phyloP scores from a whole-genome alignment of 1,284 basidiomycete species.

The Tilletiaria anomala region DNA sequence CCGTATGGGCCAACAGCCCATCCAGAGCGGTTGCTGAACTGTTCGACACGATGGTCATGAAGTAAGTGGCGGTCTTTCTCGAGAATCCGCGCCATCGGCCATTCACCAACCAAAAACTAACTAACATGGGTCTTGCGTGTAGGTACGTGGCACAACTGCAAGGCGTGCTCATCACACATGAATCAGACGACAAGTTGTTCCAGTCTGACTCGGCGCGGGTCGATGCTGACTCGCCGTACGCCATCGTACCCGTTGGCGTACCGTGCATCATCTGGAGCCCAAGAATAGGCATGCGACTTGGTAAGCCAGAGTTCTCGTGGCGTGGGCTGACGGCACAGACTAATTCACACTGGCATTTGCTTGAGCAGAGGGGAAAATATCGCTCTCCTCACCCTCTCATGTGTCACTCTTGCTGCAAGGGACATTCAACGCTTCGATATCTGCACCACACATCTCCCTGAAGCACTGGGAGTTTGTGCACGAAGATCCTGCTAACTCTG shows the following conservation, averaged over 20 bases:
- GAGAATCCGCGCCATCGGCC: neutral
- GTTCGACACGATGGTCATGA: slow-evolving; percentile 37
- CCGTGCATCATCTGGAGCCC: slow-evolving; percentile 82
- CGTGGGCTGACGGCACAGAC: neutral
- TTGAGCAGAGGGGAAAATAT: slow-evolving; percentile 62
- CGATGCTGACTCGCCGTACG: slow-evolving; percentile 72
- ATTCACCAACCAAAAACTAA: neutral
- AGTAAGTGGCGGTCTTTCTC: slow-evolving; percentile 5
- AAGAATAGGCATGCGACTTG: slow-evolving; percentile 63
- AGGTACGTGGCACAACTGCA: slow-evolving; percentile 77
- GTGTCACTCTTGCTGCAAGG: slow-evolving; percentile 80
- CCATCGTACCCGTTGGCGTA: slow-evolving; percentile 61
- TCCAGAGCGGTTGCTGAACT: slow-evolving; percentile 24
- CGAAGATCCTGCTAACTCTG: slow-evolving; percentile 39
- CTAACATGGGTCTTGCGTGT: slow-evolving; percentile 1
- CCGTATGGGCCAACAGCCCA: slow-evolving; percentile 18
- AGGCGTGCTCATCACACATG: slow-evolving; percentile 77
- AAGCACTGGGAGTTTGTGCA: slow-evolving; percentile 74
- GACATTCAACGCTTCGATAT: slow-evolving; percentile 94
- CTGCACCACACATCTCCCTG: slow-evolving; percentile 71
- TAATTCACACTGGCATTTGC: slow-evolving; percentile 2
- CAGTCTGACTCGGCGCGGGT: slow-evolving; percentile 55
- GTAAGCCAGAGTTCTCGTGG: slow-evolving; percentile 44
- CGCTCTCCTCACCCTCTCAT: slow-evolving; percentile 82
- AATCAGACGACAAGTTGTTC: slow-evolving; percentile 60